phyloP scores from a whole-genome alignment of 176 grass and related monocot genomes.

The Carex kokanica region DNA sequence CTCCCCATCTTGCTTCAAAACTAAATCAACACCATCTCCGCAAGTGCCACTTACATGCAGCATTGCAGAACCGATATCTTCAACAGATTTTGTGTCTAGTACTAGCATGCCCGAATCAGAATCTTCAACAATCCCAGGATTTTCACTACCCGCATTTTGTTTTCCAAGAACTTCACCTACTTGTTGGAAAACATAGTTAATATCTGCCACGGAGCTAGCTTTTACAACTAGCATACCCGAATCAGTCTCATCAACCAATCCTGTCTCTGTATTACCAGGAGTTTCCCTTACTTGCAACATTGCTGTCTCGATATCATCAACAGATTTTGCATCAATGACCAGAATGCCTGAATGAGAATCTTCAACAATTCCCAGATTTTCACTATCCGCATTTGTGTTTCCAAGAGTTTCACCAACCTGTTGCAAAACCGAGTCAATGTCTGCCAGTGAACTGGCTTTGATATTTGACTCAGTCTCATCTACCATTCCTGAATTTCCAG shows the following conservation, averaged over 20 bases:
- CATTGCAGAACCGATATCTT: constrained; percentile 47
- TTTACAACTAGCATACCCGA: constrained; percentile 42
- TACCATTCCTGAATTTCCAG: neutral
- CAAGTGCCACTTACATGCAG: constrained; percentile 33
- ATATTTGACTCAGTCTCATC: constrained; percentile 5
- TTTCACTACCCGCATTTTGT: constrained; percentile 20
- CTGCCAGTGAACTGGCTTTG: constrained; percentile 11
- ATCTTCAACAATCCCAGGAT: neutral
- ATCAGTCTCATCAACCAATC: constrained; percentile 21
- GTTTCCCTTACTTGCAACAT: neutral
- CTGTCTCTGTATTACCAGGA: neutral
- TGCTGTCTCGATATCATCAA: constrained; percentile 19
- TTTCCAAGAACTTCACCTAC: constrained; percentile 35
- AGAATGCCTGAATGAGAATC: constrained; percentile 22
- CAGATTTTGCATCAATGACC: constrained; percentile 25
- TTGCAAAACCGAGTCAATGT: constrained; percentile 15
- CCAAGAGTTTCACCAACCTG: neutral
- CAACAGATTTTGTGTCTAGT: constrained; percentile 63
- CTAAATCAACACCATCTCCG: constrained; percentile 11
- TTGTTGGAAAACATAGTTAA: constrained; percentile 44
- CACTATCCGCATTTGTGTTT: neutral
- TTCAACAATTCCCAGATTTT: constrained; percentile 14
- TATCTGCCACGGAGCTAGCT: constrained; percentile 55
- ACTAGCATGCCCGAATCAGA: constrained; percentile 31
- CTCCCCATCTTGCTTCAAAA: constrained; percentile 29